These are phyloP conservation scores for Rhodamnia rubescens DNA, from an alignment of 345 rosid genomes.

Conservation along the genomic window DNA sequence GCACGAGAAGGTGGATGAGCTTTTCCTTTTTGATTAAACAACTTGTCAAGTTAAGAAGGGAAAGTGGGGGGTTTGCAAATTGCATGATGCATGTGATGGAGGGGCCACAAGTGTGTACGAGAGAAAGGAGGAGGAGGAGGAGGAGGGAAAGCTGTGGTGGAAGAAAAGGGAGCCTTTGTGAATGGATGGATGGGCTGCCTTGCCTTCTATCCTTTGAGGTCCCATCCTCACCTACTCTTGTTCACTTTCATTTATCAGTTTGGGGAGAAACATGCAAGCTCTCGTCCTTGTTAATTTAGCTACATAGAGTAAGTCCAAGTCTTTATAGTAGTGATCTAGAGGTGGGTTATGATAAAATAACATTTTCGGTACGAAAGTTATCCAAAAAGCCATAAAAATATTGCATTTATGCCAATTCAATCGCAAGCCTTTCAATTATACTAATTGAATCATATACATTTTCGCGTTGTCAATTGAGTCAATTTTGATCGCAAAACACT, in stretches of 20 bases:
- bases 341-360: neutral
- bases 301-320: neutral
- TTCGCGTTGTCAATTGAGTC: too few species aligned
- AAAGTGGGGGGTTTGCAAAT: neutral
- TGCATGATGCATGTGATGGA: constrained; percentile 8
- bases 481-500: too few species aligned
- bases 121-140: neutral
- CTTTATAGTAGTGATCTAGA: neutral
- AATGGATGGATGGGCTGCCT: neutral
- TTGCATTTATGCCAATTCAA: too few species aligned
- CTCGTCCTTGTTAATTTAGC: neutral
- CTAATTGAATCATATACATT: too few species aligned
- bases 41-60: neutral
- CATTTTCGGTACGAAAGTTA: neutral
- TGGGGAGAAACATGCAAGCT: neutral
- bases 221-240: neutral
- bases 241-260: neutral
- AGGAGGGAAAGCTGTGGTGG: neutral
- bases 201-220: neutral
- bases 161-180: neutral
- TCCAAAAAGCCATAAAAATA: too few species aligned
- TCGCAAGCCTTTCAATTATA: too few species aligned
- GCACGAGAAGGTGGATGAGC: neutral
- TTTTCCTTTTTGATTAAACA: neutral
- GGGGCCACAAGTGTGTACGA: neutral